phyloP scores from a whole-genome alignment of 1,139 yeast species.

The Yamadazyma sp. region DNA sequence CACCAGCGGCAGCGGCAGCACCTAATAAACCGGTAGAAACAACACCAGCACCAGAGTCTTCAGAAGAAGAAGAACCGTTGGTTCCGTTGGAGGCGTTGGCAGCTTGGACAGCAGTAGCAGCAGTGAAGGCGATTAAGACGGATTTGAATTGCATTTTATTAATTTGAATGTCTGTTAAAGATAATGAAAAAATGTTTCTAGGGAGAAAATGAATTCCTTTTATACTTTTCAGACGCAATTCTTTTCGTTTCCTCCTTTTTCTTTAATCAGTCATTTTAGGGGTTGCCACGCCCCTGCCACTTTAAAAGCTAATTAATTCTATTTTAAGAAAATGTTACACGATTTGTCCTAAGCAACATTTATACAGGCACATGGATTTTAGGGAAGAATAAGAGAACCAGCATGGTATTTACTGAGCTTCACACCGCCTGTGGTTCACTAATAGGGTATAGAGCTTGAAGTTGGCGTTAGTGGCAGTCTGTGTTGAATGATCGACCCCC shows the following conservation, averaged over 20 bases:
- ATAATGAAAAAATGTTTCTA: slow-evolving; percentile 3
- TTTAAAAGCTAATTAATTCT: slow-evolving; percentile 1
- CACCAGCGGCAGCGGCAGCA: slow-evolving; percentile 48
- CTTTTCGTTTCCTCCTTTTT: not conserved
- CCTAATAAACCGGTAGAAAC: slow-evolving; percentile 37
- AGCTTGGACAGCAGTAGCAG: slow-evolving; percentile 45
- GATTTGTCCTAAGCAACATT: too few species aligned
- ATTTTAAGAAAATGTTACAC: slow-evolving; percentile 1
- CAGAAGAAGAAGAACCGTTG: slow-evolving; percentile 23
- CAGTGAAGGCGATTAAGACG: slow-evolving; percentile 46
- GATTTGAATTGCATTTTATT: slow-evolving; percentile 47
- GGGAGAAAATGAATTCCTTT: slow-evolving; percentile 9
- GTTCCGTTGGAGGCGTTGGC: slow-evolving; percentile 27
- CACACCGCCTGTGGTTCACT: too few species aligned
- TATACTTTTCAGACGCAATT: slow-evolving; percentile 9
- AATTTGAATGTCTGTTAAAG: slow-evolving; percentile 4
- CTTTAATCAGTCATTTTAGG: slow-evolving; percentile 1
- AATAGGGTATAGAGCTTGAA: too few species aligned
- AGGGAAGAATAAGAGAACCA: not conserved
- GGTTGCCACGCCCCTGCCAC: not conserved
- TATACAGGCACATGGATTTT: too few species aligned
- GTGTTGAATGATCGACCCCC: too few species aligned
- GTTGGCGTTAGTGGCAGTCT: too few species aligned
- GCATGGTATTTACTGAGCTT: too few species aligned
- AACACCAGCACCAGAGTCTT: slow-evolving; percentile 24